These are phyloP conservation scores for Nepenthes gracilis DNA, from an alignment of 148 eudicot species.

Conservation along the genomic window DNA sequence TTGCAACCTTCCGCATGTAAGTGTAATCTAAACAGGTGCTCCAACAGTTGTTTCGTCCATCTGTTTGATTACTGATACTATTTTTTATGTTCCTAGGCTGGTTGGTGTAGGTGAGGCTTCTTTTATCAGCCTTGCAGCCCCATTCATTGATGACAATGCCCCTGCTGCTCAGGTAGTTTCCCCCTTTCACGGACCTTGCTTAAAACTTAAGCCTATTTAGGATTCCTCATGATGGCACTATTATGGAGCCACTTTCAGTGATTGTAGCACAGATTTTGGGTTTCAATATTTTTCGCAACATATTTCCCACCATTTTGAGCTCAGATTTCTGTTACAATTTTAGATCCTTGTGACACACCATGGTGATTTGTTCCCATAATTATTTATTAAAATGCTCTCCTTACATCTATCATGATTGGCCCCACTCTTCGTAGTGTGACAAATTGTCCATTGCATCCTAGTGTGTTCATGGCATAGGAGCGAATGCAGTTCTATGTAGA, in stretches of 20 bases:
- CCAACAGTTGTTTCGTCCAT: not conserved
- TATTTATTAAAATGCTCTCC: too few relatives aligned
- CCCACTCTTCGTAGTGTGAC: too few relatives aligned
- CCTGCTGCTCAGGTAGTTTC: constrained; percentile 64
- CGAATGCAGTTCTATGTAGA: too few relatives aligned
- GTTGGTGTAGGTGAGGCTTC: constrained; percentile 99
- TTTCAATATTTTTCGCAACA: too few relatives aligned
- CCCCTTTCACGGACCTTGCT: not conserved
- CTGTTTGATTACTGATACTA: constrained; percentile 4
- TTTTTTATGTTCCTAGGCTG: constrained; percentile 40
- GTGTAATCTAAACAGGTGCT: constrained; percentile 12
- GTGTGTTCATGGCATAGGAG: too few relatives aligned
- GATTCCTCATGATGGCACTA: not conserved
- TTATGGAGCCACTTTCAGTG: not conserved
- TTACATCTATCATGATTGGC: too few relatives aligned
- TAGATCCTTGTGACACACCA: too few relatives aligned
- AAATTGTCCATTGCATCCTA: too few relatives aligned
- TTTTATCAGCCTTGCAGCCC: constrained; percentile 98
- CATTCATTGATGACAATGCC: constrained; percentile 94
- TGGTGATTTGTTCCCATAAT: too few relatives aligned
- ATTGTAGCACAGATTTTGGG: too few relatives aligned
- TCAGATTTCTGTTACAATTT: too few relatives aligned
- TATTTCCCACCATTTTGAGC: too few relatives aligned
- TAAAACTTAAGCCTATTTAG: not conserved
- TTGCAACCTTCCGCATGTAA: constrained; percentile 73